Evolutionary conservation across 108 stramenopile species (phyloP), one percentile per base, ranked within the genome.

Genomic region (Nannochloropsis salina): DNA sequence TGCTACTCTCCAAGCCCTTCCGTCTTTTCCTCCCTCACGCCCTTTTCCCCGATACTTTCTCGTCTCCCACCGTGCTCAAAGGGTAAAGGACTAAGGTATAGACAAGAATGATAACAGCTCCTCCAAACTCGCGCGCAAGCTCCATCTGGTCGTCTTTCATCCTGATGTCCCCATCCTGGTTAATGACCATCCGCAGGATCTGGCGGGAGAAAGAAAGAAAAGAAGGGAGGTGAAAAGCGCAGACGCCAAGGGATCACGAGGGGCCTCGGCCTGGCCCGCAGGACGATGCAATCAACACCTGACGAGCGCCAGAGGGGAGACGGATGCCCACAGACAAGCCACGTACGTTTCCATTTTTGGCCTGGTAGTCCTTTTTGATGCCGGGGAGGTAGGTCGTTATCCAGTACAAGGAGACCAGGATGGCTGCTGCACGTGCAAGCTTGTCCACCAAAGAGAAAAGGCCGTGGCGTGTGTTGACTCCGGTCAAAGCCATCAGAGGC

Each of bases 71-170:
- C 61, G 61, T 74, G 20, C 20, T n/a, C 61, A 74, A 74, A 6
- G 61, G 61, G n/a, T 74, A 74, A 15, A 74, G 61, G 20, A 74
- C 3, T 8, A 74, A 6, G 20, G 61, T n/a, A 74, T 74, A 74
- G 20, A 74, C 8, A 15, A 74, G n/a, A 74, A 74, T 74, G 6
- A 74, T 74, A n/a, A 15, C 15, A n/a, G 61, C 61, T n/a, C 61
- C 61, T 74, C 61, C 61, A 8, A 74, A 74, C 61, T 74, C 61
- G 20, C 61, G 61, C 61, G 61, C 61, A n/a, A 74, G 61, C 61
- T 74, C 61, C 61, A 74, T 74, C 4, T 15, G 61, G 20, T 74
- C 61, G 6, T 74, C 61, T 6, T 74, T 74, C 61, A 74, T 74
- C 61, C n/a, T 74, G n/a, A 74, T 74, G 0, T 74, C n/a, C 20